Percentiles rank a stretch among this genome's conserved stretches.
Conservation (phyloP, 2,329 filamentous ascomycete species). For the Fusarium pseudograminearum region DNA sequence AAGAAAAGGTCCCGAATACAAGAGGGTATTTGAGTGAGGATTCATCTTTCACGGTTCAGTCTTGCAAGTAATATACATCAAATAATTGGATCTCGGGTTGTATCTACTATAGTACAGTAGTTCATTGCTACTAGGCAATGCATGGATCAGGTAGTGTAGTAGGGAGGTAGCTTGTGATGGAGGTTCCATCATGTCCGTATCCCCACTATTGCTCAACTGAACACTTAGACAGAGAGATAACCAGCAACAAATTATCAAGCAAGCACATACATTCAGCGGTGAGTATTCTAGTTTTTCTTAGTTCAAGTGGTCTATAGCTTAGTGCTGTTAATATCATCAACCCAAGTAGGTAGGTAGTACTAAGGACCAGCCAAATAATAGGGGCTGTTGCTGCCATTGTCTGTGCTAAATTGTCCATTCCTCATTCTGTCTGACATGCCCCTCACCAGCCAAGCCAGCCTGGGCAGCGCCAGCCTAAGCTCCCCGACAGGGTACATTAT, state of each 20-base stretch:
- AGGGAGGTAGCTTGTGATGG: background rate
- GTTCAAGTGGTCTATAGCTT: background rate
- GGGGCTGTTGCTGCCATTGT: slow-evolving; percentile 16
- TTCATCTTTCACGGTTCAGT: background rate
- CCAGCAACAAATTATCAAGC: background rate
- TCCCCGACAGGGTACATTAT: slow-evolving; percentile 25
- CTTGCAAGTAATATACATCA: background rate
- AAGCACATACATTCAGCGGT: background rate
- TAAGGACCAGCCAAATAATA: slow-evolving; percentile 7
- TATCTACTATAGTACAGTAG: background rate
- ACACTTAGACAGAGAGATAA: background rate
- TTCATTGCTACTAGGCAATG: background rate
- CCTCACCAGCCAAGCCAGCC: slow-evolving; percentile 32
- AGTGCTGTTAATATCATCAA: background rate
- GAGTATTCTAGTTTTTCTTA: slow-evolving; percentile 2
- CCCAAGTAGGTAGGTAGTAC: background rate
- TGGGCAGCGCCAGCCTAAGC: slow-evolving; percentile 4
- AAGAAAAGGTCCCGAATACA: background rate
- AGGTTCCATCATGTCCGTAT: background rate
- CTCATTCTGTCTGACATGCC: slow-evolving; percentile 43
- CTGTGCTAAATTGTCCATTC: slow-evolving; percentile 31
- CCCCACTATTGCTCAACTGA: slow-evolving; percentile 28
- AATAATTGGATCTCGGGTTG: background rate
- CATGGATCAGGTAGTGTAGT: too few relatives aligned
- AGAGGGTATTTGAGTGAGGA: background rate